Conservation (phyloP, 495 filamentous ascomycete species). For the Xylaria cubensis region DNA sequence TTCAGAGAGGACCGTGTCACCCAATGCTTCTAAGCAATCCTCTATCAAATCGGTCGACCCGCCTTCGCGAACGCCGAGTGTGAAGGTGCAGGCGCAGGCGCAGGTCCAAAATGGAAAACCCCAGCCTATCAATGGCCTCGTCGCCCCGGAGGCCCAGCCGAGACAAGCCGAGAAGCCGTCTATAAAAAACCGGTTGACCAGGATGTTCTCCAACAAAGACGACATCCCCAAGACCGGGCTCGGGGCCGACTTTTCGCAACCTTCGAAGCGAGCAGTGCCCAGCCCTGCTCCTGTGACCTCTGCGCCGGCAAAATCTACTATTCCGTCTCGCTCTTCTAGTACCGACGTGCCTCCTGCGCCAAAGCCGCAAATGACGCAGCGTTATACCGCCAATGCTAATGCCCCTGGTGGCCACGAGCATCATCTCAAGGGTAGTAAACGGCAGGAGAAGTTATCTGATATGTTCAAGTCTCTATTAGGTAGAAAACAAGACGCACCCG, state of each 20-base stretch:
- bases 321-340: conserved; percentile 38
- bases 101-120: conserved; percentile 42
- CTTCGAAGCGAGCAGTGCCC: conserved; percentile 36
- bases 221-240: conserved; percentile 32
- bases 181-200: conserved; percentile 56
- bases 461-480: conserved; percentile 86
- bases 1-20: conserved; percentile 47
- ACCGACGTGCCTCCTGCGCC: conserved; percentile 39
- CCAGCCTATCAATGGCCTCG: conserved; percentile 32
- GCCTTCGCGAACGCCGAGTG: conserved; percentile 48
- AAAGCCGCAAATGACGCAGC: conserved; percentile 42
- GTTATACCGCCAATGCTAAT: conserved; percentile 51
- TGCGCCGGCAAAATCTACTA: conserved; percentile 34
- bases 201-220: conserved; percentile 60
- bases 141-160: conserved; percentile 37
- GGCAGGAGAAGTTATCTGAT: conserved; percentile 95
- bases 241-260: conserved; percentile 35
- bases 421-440: conserved; percentile 80
- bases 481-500: conserved; percentile 72
- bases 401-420: conserved; percentile 77
- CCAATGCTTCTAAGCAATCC: conserved; percentile 51
- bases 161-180: conserved; percentile 54
- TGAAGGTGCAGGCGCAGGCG: conserved; percentile 33
- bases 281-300: conserved; percentile 36
- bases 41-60: conserved; percentile 54